Evolutionary conservation across 148 eudicot genomes (phyloP).

Genomic region (Camellia sinensis): DNA sequence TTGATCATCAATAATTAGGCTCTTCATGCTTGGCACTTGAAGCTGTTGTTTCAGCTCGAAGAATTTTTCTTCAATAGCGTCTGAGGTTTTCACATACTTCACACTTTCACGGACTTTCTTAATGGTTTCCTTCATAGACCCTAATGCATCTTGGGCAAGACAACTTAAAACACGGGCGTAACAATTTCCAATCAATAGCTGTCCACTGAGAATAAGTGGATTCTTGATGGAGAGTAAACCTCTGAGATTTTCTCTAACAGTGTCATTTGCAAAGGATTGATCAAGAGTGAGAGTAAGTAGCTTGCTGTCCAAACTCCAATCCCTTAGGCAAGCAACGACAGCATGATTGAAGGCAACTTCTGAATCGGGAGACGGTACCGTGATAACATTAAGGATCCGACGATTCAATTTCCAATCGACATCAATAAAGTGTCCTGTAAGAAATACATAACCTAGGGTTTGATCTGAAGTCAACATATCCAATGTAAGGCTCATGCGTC

Average conservation of each 20-base stretch:
- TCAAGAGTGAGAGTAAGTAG: slow-evolving; percentile 72
- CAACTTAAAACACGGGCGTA: slow-evolving; percentile 58
- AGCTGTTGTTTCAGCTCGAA: slow-evolving; percentile 48
- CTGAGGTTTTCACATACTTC: slow-evolving; percentile 61
- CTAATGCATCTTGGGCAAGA: slow-evolving; percentile 60
- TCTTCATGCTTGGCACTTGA: slow-evolving; percentile 56
- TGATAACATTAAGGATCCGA: slow-evolving; percentile 60
- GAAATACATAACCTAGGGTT: slow-evolving; percentile 47
- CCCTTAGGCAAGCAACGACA: slow-evolving; percentile 55
- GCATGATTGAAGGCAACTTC: slow-evolving; percentile 63
- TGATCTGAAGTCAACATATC: slow-evolving; percentile 74
- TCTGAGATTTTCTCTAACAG: slow-evolving; percentile 53
- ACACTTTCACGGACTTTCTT: slow-evolving; percentile 70
- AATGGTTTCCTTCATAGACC: slow-evolving; percentile 34
- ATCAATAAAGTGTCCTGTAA: slow-evolving; percentile 65
- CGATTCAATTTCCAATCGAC: slow-evolving; percentile 63
- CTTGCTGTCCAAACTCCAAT: slow-evolving; percentile 69
- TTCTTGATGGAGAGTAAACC: slow-evolving; percentile 54
- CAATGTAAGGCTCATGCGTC: slow-evolving; percentile 62
- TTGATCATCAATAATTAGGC: slow-evolving; percentile 55
- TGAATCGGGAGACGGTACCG: slow-evolving; percentile 66
- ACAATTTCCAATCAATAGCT: slow-evolving; percentile 58
- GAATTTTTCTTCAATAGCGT: slow-evolving; percentile 44
- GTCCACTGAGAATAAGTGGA: slow-evolving; percentile 55
- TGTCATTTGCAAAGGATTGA: slow-evolving; percentile 50